Base-by-base conservation (phyloP, 2,329 filamentous ascomycete species). In the Botrytis galanthina region DNA sequence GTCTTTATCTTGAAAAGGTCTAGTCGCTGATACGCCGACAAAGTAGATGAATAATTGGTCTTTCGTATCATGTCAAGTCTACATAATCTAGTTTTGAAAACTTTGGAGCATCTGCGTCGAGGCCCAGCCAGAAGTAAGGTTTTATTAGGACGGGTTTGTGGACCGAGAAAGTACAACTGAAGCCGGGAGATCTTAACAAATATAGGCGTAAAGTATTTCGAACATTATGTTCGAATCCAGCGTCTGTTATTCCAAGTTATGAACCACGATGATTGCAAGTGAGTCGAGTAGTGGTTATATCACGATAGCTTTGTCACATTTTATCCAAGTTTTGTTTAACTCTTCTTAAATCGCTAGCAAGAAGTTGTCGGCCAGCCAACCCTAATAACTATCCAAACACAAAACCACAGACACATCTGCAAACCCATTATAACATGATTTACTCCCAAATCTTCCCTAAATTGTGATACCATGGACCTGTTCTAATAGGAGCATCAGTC, bases 1-100 rank as follows among this genome's bases (percentile, higher is more conserved):
- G 0, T 37, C 0, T 10, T 10, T 22, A 37, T 22, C 0, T 8
- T 22, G 0, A 10, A 0, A 32, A 22, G 0, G 0, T 32, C 29
- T 12, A 22, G 4, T 60, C 26, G 32, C 32, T 60, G 6, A 37
- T 22, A 3, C 4, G 32, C 4, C 9, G 18, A 22, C 22, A 0
- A 60, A 4, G 4, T 12, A 0, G 32, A 35, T 22, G 22, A 8
- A 20, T 5, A 4, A 10, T 35, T 22, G 2, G 18, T 1, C 7
- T 59, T 18, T 12, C 20, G 1, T 10, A 59, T 8, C 2, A 9
- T 9, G 39, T 42, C 12, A 42, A 14, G 39, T 42, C 39, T 42
- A 42, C 12, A 42, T 14, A n/a, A n/a, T n/a, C n/a, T n/a, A 42
- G 39, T 14, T 16, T 42, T 42, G 12, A 4, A 42, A 42, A 14